Conservation (phyloP, 768 basidiomycete genomes). For the Podaxis sp. region DNA sequence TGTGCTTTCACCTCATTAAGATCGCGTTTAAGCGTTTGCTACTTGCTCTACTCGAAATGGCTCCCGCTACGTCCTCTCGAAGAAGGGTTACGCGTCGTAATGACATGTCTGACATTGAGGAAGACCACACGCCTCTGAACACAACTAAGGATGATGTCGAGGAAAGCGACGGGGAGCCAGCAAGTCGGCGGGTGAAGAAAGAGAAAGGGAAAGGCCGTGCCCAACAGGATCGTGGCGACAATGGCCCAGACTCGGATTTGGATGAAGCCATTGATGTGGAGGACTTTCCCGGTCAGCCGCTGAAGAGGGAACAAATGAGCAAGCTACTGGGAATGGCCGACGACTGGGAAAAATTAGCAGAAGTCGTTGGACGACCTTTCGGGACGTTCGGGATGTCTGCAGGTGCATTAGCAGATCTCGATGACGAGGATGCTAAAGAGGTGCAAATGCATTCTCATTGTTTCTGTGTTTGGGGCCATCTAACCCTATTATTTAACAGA, state of each 20-base stretch:
- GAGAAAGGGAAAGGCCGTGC: conserved; percentile 31
- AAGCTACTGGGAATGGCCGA: conserved; percentile 56
- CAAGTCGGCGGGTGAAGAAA: conserved; percentile 27
- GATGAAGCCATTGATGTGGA: conserved; percentile 58
- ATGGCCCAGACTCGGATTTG: conserved; percentile 28
- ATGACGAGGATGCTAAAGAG: conserved; percentile 49
- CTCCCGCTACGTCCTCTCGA: conserved; percentile 38
- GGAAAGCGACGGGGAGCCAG: conserved; percentile 37
- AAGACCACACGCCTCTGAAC: conserved; percentile 37
- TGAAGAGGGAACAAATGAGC: conserved; percentile 48
- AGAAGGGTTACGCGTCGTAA: conserved; percentile 36
- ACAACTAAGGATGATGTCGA: conserved; percentile 42
- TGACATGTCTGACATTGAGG: conserved; percentile 62
- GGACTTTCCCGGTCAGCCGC: conserved; percentile 65
- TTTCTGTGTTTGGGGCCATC: not conserved
- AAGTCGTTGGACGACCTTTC: conserved; percentile 44
- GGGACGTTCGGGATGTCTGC: conserved; percentile 43
- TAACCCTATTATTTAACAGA: conserved; percentile 32
- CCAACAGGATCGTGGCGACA: conserved; percentile 17
- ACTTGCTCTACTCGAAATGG: conserved; percentile 26
- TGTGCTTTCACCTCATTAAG: conserved; percentile 18
- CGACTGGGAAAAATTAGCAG: conserved; percentile 61
- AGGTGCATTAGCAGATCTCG: conserved; percentile 59
- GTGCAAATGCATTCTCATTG: conserved; percentile 31
- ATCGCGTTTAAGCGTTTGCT: conserved; percentile 6